Evolutionary conservation across 139 green algal genomes (phyloP), one percentile per base, ranked within the genome.

Genomic region (Asterochloris sp.): DNA sequence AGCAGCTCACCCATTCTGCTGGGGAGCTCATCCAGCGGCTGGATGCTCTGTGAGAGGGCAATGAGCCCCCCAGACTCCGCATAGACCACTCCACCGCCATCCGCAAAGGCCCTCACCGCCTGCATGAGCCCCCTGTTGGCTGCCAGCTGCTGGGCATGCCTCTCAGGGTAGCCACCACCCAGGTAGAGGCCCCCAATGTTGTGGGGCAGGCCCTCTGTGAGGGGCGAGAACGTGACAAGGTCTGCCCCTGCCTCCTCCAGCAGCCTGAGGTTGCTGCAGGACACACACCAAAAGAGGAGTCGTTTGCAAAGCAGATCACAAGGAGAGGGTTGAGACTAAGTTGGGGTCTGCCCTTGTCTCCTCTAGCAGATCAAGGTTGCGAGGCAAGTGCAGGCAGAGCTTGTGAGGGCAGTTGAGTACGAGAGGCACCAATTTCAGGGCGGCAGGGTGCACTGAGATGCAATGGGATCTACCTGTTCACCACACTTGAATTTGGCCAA

Each of bases 31-130:
- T 74, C 77, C 23, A 80, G 29, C 6, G 86, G 85, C 85, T 90
- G 86, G 11, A 97, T 78, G 29, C 79, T 87, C 85, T 91, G 86
- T 0, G 89, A 92, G n/a, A 99, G 86, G 86, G 96, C 98, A 82
- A 98, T 88, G 24, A 98, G 87, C 13, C 94, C 96, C 10, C 89
- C 96, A 47, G 92, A 96, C 89, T 99, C 96, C 0, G 88, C 96
- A 78, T 98, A 95, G 62, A 98, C 86, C 15, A 98, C 86, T 16
- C 96, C 96, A 14, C 96, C 96, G 16, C 89, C 90, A 13, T 85
- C 83, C 13, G 90, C 93, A 92, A 99, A 98, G 0, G 92, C 94
- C 16, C 84, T 85, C 21, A 98, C 82, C 17, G 85, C 89, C 16
- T 87, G 83, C 28, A 91, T 76, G 76, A 96, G 82, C 23, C 80